Conservation (phyloP, 495 filamentous ascomycete genomes). For the Saxispiralis lemnorum region DNA sequence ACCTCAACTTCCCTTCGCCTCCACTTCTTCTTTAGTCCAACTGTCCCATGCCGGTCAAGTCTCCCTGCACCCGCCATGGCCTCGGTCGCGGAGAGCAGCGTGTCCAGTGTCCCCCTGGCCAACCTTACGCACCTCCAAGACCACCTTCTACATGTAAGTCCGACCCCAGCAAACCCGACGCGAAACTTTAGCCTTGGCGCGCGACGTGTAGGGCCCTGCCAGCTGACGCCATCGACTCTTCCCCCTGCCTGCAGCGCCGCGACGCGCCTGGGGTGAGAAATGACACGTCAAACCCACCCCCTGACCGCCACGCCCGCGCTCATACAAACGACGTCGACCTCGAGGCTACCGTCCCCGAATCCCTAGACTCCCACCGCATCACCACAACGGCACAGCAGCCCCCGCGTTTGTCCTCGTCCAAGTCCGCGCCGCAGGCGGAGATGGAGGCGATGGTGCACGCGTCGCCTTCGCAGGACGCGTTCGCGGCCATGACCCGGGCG, state of each 20-base stretch:
- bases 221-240: neutral
- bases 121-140: constrained; percentile 4
- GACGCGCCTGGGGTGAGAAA: neutral
- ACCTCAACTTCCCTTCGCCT: too few species aligned
- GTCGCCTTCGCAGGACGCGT: constrained; percentile 8
- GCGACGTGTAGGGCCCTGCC: neutral
- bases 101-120: constrained; percentile 6
- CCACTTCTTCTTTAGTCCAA: too few species aligned
- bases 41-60: too few species aligned
- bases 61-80: constrained; percentile 4
- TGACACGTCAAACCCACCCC: too few species aligned
- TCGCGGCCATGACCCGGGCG: constrained; percentile 4
- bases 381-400: neutral
- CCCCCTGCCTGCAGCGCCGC: neutral
- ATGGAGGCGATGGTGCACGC: constrained; percentile 11
- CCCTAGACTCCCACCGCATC: constrained; percentile 2
- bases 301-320: neutral
- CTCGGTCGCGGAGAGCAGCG: constrained; percentile 13
- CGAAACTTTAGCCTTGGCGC: neutral
- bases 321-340: neutral
- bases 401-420: constrained; percentile 3
- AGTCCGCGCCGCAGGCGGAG: constrained; percentile 7
- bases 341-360: constrained; percentile 2
- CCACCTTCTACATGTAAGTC: constrained; percentile 5
- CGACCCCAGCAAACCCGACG: neutral